Conservation (phyloP, 192 early-diverging fungal species). For the Linnemannia exigua region DNA sequence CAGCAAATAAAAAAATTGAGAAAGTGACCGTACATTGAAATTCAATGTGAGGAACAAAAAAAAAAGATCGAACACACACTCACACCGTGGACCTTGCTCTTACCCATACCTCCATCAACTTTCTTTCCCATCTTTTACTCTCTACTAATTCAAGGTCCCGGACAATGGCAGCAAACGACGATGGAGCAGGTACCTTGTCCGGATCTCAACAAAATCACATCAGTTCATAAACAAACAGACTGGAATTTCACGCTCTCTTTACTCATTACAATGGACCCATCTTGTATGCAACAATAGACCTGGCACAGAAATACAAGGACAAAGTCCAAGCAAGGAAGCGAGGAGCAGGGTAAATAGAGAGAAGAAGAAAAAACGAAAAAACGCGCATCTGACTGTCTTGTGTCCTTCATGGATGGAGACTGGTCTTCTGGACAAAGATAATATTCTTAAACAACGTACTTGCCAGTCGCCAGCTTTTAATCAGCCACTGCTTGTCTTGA, state of each 20-base stretch:
- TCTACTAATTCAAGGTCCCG: no score
- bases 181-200: background rate
- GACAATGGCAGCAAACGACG: background rate
- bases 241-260: background rate
- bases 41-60: no score
- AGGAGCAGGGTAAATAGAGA: constrained; percentile 31
- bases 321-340: constrained; percentile 45
- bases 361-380: background rate
- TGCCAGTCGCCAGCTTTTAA: background rate
- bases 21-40: no score
- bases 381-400: background rate
- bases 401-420: background rate
- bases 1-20: no score
- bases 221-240: background rate
- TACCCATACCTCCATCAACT: background rate
- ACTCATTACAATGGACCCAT: background rate
- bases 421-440: background rate
- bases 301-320: constrained; percentile 39
- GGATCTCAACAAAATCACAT: background rate
- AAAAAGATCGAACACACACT: background rate
- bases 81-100: no score
- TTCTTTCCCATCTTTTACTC: background rate
- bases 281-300: constrained; percentile 8
- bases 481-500: background rate
- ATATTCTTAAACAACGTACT: background rate